Conservation (phyloP, 345 rosid species). For the Aquilaria yunnanensis region DNA sequence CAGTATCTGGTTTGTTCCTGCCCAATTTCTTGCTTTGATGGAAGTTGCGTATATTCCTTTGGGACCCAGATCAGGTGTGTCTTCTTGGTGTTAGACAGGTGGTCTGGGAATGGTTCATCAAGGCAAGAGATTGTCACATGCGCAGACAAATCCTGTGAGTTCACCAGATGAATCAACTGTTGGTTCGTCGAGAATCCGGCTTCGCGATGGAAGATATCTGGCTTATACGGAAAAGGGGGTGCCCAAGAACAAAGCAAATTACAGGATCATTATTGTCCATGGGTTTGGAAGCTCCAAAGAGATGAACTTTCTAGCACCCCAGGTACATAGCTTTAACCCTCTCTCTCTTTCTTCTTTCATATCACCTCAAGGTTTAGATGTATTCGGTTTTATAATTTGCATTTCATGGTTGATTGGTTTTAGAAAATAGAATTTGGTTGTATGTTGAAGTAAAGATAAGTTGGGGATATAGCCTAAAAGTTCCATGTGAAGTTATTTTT, state of each 20-base stretch:
- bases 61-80: too few relatives aligned
- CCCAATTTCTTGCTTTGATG: too few relatives aligned
- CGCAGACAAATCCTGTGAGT: constrained; percentile 6
- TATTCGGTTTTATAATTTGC: too few relatives aligned
- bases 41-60: too few relatives aligned
- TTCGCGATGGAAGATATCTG: constrained; percentile 67
- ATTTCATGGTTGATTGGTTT: too few relatives aligned
- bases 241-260: constrained; percentile 47
- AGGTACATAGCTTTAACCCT: constrained; percentile 31
- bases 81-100: constrained; percentile 1
- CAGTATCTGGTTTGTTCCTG: too few relatives aligned
- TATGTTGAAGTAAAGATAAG: too few relatives aligned
- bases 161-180: constrained; percentile 21
- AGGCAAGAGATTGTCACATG: constrained; percentile 20
- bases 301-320: constrained; percentile 71
- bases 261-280: constrained; percentile 66
- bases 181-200: constrained; percentile 43
- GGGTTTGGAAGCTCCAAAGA: constrained; percentile 98
- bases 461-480: too few relatives aligned
- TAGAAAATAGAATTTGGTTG: too few relatives aligned
- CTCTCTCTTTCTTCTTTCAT: not conserved
- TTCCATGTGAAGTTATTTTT: not conserved
- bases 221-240: constrained; percentile 82
- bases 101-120: constrained; percentile 37
- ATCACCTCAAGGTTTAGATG: too few relatives aligned